Base-by-base conservation (phyloP, 805 yeast genomes). In the Wickerhamiella azymoides region DNA sequence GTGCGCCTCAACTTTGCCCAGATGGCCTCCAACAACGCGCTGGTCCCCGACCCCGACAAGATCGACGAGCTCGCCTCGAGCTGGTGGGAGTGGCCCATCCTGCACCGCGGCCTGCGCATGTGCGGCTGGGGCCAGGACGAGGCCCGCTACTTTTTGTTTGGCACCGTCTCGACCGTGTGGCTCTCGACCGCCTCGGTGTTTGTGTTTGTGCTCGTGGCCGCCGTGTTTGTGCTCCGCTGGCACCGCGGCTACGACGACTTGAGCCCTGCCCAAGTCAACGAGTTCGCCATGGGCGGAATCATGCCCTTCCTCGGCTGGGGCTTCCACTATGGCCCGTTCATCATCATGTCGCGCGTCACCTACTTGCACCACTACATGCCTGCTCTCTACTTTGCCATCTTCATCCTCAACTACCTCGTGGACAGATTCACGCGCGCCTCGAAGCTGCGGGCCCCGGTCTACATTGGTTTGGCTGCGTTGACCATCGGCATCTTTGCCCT, bases 321-420 rank as follows among this genome's bases (percentile, higher is more conserved):
- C 37, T 69, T 85, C 57, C 96, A 89, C 64, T 89, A 70, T 64
- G 59, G 83, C 57, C 97, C 98, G 28, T 89, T 89, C 65, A 75
- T 81, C 27, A 65, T 85, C 49, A 89, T 89, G 98, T 86, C 93
- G 10, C 82, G 98, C 69, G 96, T 92, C 47, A 86, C 94, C 2
- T 89, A 92, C 62, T 92, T 89, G 28, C 98, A 89, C 65, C 98
- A 89, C 63, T 89, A 89, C 64, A 75, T 86, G 54, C 98, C 98
- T 11, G 95, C 97, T 1, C 72, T 88, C 52, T 89, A 83, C 66
- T 89, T 89, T 68, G 97, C 97, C 43, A 80, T 86, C 69, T 67
- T 88, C 52, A 79, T 84, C 26, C 70, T 77, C 54, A 76, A 75
- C 47, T 82, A 76, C 62, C 65, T 74, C 52, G 64, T 80, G 40